Base-by-base conservation (phyloP, 495 filamentous ascomycete genomes). In the Amniculicola lignicola region DNA sequence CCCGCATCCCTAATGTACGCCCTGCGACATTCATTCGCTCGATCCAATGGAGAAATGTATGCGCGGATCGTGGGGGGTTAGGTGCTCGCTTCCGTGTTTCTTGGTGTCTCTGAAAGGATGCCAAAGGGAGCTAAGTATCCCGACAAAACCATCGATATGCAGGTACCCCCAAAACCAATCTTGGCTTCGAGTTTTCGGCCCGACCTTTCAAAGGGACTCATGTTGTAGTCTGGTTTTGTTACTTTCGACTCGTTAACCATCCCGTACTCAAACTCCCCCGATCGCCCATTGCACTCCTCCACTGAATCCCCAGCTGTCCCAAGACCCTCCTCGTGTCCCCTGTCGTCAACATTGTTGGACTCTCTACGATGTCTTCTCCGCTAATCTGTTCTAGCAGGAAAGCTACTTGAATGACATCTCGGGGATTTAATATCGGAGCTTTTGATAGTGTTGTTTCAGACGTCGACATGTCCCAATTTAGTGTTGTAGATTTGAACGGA, bases 211-310 rank as follows among this genome's bases (percentile, higher is more conserved):
- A n/a, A n/a, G n/a, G n/a, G n/a, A n/a, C n/a, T n/a, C n/a, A n/a
- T n/a, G n/a, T n/a, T n/a, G n/a, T n/a, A n/a, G n/a, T n/a, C n/a
- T n/a, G n/a, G n/a, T n/a, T n/a, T n/a, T n/a, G n/a, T 64, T 77
- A 74, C 67, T 71, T 77, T 62, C 79, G 73, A 49, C 78, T 82
- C 36, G 88, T 82, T 54, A 98, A 70, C 75, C 85, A 91, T 19
- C 90, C 90, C 15, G 93, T 98, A 28, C 81, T 87, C 63, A 98
- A 75, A 63, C 84, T 88, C 4, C 93, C 93, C 58, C 82, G 79
- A 72, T 94, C 91, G 2, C 93, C 93, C 87, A 96, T 91, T 51
- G 86, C 79, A 45, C 85, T 84, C 52, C 90, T 76, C 93, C 93
- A 98, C 57, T 88, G 83, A 37, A 98, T 84, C 31, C 81, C 84